Conservation (phyloP, 768 basidiomycete genomes). For the Boletus rubescentipes region DNA sequence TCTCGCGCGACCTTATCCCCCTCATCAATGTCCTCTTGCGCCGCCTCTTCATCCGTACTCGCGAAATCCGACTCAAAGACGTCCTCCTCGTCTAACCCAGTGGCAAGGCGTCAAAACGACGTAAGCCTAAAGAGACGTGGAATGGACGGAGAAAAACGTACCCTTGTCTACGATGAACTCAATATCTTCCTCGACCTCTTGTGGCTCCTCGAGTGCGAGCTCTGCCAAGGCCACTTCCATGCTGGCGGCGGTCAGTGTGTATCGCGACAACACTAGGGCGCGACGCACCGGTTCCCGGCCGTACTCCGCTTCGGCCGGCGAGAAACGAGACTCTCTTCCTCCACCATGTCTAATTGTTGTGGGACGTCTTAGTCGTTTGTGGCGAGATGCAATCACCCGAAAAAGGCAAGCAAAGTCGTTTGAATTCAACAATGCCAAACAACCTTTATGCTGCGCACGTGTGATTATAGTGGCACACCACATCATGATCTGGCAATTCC, state of each 20-base stretch:
- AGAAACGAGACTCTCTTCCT: constrained; percentile 37
- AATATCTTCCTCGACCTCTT: constrained; percentile 68
- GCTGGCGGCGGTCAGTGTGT: constrained; percentile 35
- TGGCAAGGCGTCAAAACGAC: neutral
- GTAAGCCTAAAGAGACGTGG: neutral
- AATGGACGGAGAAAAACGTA: constrained; percentile 13
- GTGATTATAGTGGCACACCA: too few relatives aligned
- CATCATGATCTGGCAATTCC: too few relatives aligned
- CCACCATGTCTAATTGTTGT: constrained; percentile 12
- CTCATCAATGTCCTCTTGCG: constrained; percentile 50
- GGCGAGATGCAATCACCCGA: neutral
- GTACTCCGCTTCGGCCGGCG: constrained; percentile 70
- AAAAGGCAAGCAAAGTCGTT: constrained; percentile 8
- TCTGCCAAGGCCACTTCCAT: constrained; percentile 78
- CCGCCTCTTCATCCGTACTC: constrained; percentile 72
- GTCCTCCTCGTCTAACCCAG: constrained; percentile 69
- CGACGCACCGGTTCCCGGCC: constrained; percentile 69
- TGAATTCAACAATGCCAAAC: constrained; percentile 19
- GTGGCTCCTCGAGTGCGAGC: constrained; percentile 42
- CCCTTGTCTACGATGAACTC: constrained; percentile 73
- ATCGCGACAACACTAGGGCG: neutral
- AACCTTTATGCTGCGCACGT: neutral
- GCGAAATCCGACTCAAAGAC: constrained; percentile 82
- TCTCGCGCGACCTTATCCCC: constrained; percentile 58
- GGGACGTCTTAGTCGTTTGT: neutral